Evolutionary conservation across 2,329 filamentous ascomycete species (phyloP).

Genomic region (Tricladium varicosporioides): DNA sequence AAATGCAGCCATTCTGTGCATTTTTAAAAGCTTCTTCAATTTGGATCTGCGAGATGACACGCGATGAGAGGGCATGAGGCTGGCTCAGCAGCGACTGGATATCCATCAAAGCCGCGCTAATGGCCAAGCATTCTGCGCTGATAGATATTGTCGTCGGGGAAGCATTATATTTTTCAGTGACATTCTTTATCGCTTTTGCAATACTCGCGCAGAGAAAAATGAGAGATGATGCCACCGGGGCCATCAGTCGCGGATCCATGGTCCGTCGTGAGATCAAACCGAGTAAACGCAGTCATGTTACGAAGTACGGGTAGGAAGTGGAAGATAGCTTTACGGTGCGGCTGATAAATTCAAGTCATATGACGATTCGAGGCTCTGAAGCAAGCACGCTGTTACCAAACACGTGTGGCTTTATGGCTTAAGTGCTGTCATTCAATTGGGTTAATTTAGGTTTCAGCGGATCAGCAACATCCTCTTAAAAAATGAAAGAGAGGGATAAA

Average conservation of each 20-base stretch:
- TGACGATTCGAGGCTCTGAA: background rate
- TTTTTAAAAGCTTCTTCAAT: constrained; percentile 4
- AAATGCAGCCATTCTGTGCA: constrained; percentile 1
- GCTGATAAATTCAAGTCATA: constrained; percentile 1
- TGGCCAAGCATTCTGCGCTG: background rate
- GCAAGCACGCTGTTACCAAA: background rate
- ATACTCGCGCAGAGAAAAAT: background rate
- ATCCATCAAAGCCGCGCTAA: constrained; percentile 1
- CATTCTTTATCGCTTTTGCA: constrained; percentile 5
- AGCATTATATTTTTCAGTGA: constrained; percentile 1
- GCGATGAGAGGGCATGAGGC: constrained; percentile 3
- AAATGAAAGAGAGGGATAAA: background rate
- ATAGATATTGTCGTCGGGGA: background rate
- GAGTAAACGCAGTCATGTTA: constrained; percentile 3
- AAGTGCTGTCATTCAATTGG: background rate
- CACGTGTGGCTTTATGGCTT: background rate
- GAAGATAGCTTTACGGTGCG: constrained; percentile 2
- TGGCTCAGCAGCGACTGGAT: constrained; percentile 4
- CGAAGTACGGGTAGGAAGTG: background rate
- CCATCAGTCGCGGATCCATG: constrained; percentile 6
- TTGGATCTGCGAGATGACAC: constrained; percentile 2
- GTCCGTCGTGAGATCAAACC: constrained; percentile 1
- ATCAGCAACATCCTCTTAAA: background rate
- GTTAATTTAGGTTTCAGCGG: background rate
- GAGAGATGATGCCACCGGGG: constrained; percentile 4